Evolutionary conservation across 2,329 filamentous ascomycete genomes (phyloP).

Genomic region (Acrodontium crateriforme): DNA sequence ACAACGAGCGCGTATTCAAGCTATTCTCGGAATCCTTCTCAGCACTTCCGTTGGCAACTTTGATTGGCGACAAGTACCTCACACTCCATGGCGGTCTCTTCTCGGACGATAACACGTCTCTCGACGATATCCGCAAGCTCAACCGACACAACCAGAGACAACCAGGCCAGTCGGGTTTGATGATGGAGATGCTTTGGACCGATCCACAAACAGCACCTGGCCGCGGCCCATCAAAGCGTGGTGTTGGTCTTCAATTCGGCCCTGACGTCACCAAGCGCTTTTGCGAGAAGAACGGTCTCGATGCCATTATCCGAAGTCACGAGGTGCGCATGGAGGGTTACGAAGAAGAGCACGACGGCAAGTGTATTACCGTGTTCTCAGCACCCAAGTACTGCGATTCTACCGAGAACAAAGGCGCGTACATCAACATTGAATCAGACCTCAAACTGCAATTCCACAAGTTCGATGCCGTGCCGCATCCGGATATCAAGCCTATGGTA

Average conservation of each 20-base stretch:
- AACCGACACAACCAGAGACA: constrained; percentile 84
- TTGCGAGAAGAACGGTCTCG: constrained; percentile 88
- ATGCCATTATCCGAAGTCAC: constrained; percentile 92
- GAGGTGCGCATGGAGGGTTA: constrained; percentile 99
- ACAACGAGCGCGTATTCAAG: constrained; percentile 91
- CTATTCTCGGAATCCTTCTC: constrained; percentile 98
- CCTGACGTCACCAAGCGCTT: constrained; percentile 93
- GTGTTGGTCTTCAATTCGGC: constrained; percentile 91
- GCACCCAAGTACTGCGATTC: constrained; percentile 95
- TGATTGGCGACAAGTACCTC: constrained; percentile 82
- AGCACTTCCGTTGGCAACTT: constrained; percentile 75
- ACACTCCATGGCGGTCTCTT: constrained; percentile 91
- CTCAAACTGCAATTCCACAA: constrained; percentile 86
- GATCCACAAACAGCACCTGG: constrained; percentile 80
- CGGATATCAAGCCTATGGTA: constrained; percentile 83
- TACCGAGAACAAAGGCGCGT: constrained; percentile 95
- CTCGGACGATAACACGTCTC: constrained; percentile 81
- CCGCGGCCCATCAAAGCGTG: constrained; percentile 87
- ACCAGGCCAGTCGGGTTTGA: constrained; percentile 81
- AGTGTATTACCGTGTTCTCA: constrained; percentile 96
- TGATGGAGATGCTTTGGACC: constrained; percentile 99
- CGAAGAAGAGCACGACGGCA: constrained; percentile 89
- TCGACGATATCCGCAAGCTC: constrained; percentile 89
- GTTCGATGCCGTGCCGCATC: constrained; percentile 94
- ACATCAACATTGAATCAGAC: constrained; percentile 89